Evolutionary conservation across 208 protist genomes (phyloP).

Genomic region (Leishmania martiniquensis): DNA sequence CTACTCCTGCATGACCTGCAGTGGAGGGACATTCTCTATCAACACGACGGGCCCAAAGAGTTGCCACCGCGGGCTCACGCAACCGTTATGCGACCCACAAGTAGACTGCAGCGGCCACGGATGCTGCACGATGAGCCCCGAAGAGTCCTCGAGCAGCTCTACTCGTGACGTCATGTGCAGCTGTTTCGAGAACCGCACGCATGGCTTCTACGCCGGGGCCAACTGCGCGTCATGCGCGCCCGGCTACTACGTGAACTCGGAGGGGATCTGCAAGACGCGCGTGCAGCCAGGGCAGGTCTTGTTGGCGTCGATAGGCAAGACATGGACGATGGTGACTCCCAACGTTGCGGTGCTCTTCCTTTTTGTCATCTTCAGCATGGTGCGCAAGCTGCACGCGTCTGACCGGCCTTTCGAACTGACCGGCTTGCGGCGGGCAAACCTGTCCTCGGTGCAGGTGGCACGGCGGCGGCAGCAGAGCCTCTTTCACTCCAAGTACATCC

Average conservation of each 20-base stretch:
- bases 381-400: constrained; percentile 65
- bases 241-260: constrained; percentile 34
- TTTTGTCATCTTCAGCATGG: constrained; percentile 62
- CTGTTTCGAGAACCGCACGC: constrained; percentile 45
- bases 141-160: background rate
- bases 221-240: constrained; percentile 40
- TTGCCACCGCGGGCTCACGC: constrained; percentile 32
- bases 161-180: constrained; percentile 24
- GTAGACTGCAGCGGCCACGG: constrained; percentile 53
- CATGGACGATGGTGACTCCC: constrained; percentile 86
- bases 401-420: constrained; percentile 71
- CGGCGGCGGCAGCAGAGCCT: constrained; percentile 61
- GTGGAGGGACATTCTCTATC: constrained; percentile 57
- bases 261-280: constrained; percentile 16
- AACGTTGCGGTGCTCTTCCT: constrained; percentile 76
- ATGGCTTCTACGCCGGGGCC: constrained; percentile 48
- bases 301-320: constrained; percentile 68
- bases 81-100: constrained; percentile 20
- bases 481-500: constrained; percentile 84
- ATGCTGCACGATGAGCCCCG: constrained; percentile 45
- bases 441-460: constrained; percentile 74
- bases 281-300: constrained; percentile 45
- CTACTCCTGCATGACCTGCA: constrained; percentile 63
- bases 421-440: constrained; percentile 60
- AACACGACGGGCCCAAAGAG: constrained; percentile 10